Base-by-base conservation (phyloP, 352 stramenopile genomes). In the Pythium brachiatum region DNA sequence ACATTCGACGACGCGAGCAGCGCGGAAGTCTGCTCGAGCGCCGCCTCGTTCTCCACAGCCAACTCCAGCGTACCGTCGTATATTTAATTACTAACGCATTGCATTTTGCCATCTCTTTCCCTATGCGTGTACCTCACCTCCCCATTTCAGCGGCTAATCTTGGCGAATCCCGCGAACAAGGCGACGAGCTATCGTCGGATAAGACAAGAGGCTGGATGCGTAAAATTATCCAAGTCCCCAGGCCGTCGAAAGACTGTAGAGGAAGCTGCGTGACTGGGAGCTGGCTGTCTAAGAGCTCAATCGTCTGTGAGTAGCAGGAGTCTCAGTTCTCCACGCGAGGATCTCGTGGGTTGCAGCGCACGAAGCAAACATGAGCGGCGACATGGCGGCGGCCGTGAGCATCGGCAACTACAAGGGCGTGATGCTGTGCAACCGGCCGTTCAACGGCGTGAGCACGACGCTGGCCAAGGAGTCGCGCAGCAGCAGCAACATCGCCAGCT, bases 321-420 rank as follows among this genome's bases (percentile, higher is more conserved):
- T 34, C 29, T 29, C 43, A 31, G 8, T 50, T 50, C 20, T 6
- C 43, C 43, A 29, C 43, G n/a, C n/a, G 16, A 20, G 38, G 18
- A 18, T 47, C 39, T 47, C 4, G 7, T 20, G 11, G 9, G 44
- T 41, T 21, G 36, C 7, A 59, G 25, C 9, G 36, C 29, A n/a
- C 11, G 27, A 74, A 75, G 70, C 70, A 53, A 78, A 78, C 26
- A 27, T 48, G 52, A 48, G 15, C 43, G 57, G 57, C 64, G 68
- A 47, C 26, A 63, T 36, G 52, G 55, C 66, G 70, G 43, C 25
- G n/a, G 79, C 79, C 31, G 81, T 95, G 62, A 93, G 81, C 60
- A 97, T 97, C 67, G 92, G 90, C 69, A 97, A 97, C 80, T 97
- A 97, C 76, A 97, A 98, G 75, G 93, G 92, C 57, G 92, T 98